Conservation (phyloP, 1,284 basidiomycete genomes). For the Leccinum holopus region DNA sequence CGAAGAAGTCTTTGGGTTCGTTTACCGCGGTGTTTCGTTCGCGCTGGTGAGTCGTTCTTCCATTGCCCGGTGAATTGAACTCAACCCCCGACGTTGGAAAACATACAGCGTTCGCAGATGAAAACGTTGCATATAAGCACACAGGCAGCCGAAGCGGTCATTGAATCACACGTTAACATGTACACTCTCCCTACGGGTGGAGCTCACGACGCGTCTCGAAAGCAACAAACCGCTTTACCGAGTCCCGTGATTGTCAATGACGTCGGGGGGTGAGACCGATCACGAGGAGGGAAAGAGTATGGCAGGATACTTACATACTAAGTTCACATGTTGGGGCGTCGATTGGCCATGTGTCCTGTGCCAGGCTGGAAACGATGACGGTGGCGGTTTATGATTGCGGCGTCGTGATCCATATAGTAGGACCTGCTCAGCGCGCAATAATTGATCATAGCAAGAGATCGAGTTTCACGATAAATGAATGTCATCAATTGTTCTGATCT, state of each 20-base stretch:
- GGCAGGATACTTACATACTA: no score
- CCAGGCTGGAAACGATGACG: background rate
- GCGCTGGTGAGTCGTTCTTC: conserved; percentile 46
- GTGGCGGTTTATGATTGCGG: background rate
- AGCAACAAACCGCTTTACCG: conserved; percentile 1
- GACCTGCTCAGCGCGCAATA: background rate
- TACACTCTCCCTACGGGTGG: conserved; percentile 34
- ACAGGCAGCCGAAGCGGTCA: conserved; percentile 37
- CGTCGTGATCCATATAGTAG: background rate
- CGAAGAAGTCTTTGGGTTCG: conserved; percentile 52
- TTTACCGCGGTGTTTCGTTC: conserved; percentile 55
- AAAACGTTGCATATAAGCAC: conserved; percentile 32
- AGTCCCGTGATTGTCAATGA: conserved; percentile 11
- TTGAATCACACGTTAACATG: conserved; percentile 47
- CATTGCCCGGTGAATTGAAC: background rate
- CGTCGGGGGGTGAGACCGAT: conserved; percentile 2
- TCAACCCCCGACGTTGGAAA: background rate
- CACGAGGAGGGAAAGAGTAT: background rate
- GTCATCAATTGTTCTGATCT: no score
- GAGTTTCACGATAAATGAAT: no score
- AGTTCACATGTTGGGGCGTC: background rate
- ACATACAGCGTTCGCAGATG: conserved; percentile 40
- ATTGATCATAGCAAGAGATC: background rate
- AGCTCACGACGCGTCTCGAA: background rate
- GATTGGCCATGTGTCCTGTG: background rate